Base-by-base conservation (phyloP, 31 red algal species). In the Odonthalia washingtoniensis region DNA sequence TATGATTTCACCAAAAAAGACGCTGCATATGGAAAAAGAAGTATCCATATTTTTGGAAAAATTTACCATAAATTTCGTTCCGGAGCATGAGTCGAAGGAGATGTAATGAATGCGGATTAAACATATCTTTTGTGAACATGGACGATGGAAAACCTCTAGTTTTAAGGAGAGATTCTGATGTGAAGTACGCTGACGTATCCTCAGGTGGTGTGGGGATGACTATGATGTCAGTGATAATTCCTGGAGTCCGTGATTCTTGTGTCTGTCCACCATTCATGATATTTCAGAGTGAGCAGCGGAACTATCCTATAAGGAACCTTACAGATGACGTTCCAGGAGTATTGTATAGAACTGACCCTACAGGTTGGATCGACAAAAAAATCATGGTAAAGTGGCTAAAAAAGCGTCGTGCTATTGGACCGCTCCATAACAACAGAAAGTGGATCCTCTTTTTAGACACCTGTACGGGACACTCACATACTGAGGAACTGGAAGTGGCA, bases 121-220 rank as follows among this genome's bases (percentile, higher is more conserved):
- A 87, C 84, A 21, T 1, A 72, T 31, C 77, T 87, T 65, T 65
- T 27, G 66, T 87, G 30, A 78, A 87, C 46, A 66, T 87, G 70
- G 84, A 87, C 31, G 65, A 62, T 28, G 33, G 44, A 9, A 76
- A 65, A 36, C 60, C 84, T 36, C 40, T 87, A 16, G 84, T n/a
- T 3, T 28, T 39, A 26, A 30, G 26, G 9, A 45, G 72, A 65
- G 73, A 77, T 52, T 34, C 14, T 16, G 3, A 30, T 49, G 4
- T 78, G 1, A 39, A 45, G 4, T 78, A 78, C n/a, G 42, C 65
- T 16, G 84, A 77, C 61, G 84, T 87, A 0, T 0, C 77, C 17
- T 77, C 0, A 4, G 84, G 46, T 4, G 72, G 46, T 4, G 46
- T 77, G 18, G 73, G 73, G 42, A 65, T 77, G 4, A 87, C 84